Evolutionary conservation across 2,329 filamentous ascomycete genomes (phyloP), one percentile per base, ranked within the genome.

Genomic region (Nigrospora oryzae): DNA sequence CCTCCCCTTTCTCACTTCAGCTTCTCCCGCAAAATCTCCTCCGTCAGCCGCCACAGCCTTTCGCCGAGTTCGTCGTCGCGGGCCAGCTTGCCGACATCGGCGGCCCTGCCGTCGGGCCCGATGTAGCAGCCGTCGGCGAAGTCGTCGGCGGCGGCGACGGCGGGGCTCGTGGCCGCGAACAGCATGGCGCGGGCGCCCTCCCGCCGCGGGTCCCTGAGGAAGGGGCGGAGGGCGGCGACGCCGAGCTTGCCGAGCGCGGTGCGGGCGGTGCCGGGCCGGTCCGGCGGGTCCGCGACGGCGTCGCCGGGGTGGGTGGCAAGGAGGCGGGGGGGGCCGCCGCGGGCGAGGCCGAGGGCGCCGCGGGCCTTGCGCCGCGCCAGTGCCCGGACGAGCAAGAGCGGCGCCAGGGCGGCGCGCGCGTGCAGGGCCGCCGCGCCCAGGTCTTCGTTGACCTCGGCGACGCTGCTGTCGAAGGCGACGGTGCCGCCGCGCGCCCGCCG

Each of bases 201-300:
- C 19, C 68, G 63, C 1, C 74, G 58, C 0, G 70, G 68, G 48
- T 74, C 68, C 46, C 71, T 72, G 67, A 75, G 65, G 47, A 75
- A 69, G 2, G 70, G 71, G 31, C 63, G 36, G 4, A 35, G 30
- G 36, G 46, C 49, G 40, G 60, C 64, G 11, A 71, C 68, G 2
- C 67, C 69, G 32, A 73, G 52, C 45, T 68, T 70, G 14, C 69
- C 70, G 1, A 71, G 48, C 0, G 60, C 63, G 1, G 71, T 71
- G 46, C 78, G 75, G 1, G 69, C 67, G 32, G 75, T n/a, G n/a
- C n/a, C n/a, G n/a, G n/a, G n/a, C n/a, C 70, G 73, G 11, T 51
- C 45, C 38, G 45, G 50, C 50, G 55, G 48, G 37, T 55, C 51
- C 0, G 72, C 75, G 6, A 50, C 51, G 13, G 75, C 67, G 11